Evolutionary conservation across 2,329 filamentous ascomycete species (phyloP).

Genomic region (Chaetoscypha palmicola): DNA sequence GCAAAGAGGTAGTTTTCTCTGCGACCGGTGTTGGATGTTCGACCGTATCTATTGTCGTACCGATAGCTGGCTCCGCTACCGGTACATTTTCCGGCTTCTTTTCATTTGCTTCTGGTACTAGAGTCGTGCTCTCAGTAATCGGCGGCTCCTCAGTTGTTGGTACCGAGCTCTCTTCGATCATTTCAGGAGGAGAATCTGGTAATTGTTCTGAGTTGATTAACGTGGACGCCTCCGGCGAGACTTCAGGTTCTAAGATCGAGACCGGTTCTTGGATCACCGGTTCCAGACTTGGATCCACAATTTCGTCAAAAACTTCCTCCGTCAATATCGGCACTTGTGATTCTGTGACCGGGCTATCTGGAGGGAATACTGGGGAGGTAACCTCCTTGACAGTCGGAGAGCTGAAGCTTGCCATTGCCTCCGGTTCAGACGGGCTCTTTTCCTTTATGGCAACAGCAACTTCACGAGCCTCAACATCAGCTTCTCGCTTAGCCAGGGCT

Average conservation of each 20-base stretch:
- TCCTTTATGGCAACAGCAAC: constrained; percentile 4
- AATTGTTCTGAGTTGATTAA: not conserved
- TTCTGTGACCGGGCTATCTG: too few species aligned
- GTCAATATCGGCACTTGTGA: not conserved
- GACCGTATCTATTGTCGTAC: not conserved
- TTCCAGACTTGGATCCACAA: not conserved
- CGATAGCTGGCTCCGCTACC: not conserved
- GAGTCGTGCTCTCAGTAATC: not conserved
- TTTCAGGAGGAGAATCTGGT: not conserved
- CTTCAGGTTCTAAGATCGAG: constrained; percentile 3
- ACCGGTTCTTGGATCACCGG: not conserved
- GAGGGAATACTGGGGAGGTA: not conserved
- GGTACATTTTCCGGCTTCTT: not conserved
- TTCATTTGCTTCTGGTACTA: not conserved
- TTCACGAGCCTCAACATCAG: constrained; percentile 5
- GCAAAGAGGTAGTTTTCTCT: not conserved
- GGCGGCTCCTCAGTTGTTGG: not conserved
- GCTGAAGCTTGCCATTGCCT: not conserved
- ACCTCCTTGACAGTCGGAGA: not conserved
- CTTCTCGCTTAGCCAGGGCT: constrained; percentile 1
- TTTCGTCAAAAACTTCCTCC: not conserved
- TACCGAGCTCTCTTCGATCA: not conserved
- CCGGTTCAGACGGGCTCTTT: not conserved
- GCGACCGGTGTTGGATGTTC: not conserved
- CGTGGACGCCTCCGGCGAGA: not conserved